A percentile compares a stretch with the other conserved stretches of the same genome.
Conservation (phyloP, 2,329 filamentous ascomycete species). For the Thelonectria olida region DNA sequence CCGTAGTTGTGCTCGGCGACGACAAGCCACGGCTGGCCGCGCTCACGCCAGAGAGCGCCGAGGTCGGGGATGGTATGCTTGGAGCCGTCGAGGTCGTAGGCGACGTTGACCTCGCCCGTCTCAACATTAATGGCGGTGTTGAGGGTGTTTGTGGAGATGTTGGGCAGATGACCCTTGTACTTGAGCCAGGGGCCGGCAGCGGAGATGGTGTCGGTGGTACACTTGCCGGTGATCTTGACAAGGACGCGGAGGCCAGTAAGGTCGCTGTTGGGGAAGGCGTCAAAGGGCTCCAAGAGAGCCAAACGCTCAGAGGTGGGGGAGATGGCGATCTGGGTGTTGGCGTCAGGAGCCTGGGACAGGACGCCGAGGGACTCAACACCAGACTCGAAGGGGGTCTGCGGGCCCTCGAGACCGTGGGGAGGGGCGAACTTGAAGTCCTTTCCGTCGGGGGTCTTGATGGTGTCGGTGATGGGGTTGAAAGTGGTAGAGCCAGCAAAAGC, state of each 20-base stretch:
- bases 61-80: slow-evolving; percentile 86
- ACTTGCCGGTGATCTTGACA: slow-evolving; percentile 96
- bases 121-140: slow-evolving; percentile 94
- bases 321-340: slow-evolving; percentile 77
- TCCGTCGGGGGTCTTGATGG: slow-evolving; percentile 81
- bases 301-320: slow-evolving; percentile 89
- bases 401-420: slow-evolving; percentile 75
- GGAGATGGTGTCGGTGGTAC: slow-evolving; percentile 97
- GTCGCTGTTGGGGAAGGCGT: slow-evolving; percentile 80
- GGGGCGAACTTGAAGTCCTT: slow-evolving; percentile 86
- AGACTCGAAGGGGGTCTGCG: slow-evolving; percentile 73
- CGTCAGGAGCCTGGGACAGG: slow-evolving; percentile 75
- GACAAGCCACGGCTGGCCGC: slow-evolving; percentile 85
- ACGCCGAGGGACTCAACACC: slow-evolving; percentile 81
- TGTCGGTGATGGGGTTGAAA: slow-evolving; percentile 95
- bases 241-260: slow-evolving; percentile 83
- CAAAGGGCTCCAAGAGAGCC: slow-evolving; percentile 90
- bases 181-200: slow-evolving; percentile 96
- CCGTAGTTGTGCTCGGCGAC: slow-evolving; percentile 98
- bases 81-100: slow-evolving; percentile 85
- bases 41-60: slow-evolving; percentile 81
- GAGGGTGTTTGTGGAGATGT: slow-evolving; percentile 96
- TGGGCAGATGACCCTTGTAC: slow-evolving; percentile 98
- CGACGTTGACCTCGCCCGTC: slow-evolving; percentile 90
- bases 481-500: slow-evolving; percentile 90